These are phyloP conservation scores for Pichia sp. DNA, from an alignment of 1,139 yeast species.

Conservation along the genomic window DNA sequence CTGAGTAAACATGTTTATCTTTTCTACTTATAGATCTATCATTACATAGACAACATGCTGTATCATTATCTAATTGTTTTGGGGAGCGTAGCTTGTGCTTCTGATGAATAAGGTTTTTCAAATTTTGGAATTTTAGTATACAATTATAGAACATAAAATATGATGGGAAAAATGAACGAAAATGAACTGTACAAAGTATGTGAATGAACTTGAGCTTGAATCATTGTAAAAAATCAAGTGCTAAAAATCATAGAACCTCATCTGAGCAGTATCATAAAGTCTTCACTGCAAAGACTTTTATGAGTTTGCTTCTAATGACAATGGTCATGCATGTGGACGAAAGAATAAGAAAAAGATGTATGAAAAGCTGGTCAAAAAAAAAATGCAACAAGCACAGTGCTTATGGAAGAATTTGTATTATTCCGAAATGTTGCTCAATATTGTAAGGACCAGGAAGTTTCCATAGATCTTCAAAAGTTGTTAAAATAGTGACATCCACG, in stretches of 20 bases:
- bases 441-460: conserved; percentile 79
- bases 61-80: no score
- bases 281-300: not conserved
- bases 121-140: conserved; percentile 1
- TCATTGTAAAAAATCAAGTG: not conserved
- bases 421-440: conserved; percentile 84
- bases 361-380: not conserved
- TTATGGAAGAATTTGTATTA: conserved; percentile 35
- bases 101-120: no score
- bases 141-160: not conserved
- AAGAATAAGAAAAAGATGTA: not conserved
- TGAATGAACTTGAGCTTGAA: not conserved
- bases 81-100: no score
- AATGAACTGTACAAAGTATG: not conserved
- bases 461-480: conserved; percentile 81
- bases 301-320: not conserved
- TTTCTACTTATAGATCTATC: not conserved
- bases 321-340: not conserved
- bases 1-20: conserved; percentile 27
- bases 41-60: not conserved
- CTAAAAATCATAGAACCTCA: not conserved
- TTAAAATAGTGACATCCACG: conserved; percentile 62
- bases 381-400: not conserved
- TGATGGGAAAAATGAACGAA: not conserved
- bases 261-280: not conserved